Evolutionary conservation across 192 early-diverging fungal genomes (phyloP).

Genomic region (Backusella liffmaniae): DNA sequence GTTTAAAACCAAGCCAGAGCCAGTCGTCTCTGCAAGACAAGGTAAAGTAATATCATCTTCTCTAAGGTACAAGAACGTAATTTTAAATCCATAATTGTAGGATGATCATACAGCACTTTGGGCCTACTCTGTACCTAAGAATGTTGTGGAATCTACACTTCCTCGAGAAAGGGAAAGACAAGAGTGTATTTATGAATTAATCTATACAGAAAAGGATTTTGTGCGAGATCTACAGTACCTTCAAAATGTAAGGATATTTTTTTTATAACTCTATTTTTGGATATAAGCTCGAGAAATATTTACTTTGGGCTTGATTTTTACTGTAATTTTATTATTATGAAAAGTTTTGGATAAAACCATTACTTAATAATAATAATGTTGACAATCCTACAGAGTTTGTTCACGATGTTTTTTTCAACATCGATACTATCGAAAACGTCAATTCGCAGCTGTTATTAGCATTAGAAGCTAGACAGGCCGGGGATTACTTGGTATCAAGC

Average conservation of each 20-base stretch:
- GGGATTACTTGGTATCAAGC: slow-evolving; percentile 65
- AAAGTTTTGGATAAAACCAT: slow-evolving; percentile 58
- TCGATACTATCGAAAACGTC: slow-evolving; percentile 60
- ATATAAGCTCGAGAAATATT: neutral
- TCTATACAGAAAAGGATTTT: slow-evolving; percentile 89
- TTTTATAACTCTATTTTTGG: neutral
- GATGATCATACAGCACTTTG: slow-evolving; percentile 63
- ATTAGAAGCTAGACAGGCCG: slow-evolving; percentile 60
- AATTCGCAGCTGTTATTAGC: slow-evolving; percentile 61
- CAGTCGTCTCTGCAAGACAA: slow-evolving; percentile 42
- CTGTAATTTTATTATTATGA: neutral
- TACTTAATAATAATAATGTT: slow-evolving; percentile 66
- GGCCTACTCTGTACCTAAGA: slow-evolving; percentile 79
- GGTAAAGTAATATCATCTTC: neutral
- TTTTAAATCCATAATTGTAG: slow-evolving; percentile 25
- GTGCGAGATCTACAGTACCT: slow-evolving; percentile 82
- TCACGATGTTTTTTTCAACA: slow-evolving; percentile 76
- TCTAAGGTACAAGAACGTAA: neutral
- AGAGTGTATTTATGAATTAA: slow-evolving; percentile 91
- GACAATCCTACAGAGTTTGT: slow-evolving; percentile 72
- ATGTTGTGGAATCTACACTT: slow-evolving; percentile 70
- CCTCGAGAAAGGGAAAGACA: slow-evolving; percentile 84
- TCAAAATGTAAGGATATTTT: slow-evolving; percentile 53
- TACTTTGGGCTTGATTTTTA: neutral
- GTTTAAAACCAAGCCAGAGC: slow-evolving; percentile 39